Percentiles rank a stretch among this genome's conserved stretches.
phyloP scores from a whole-genome alignment of 2,329 filamentous ascomycete species.

The Ceratocystis cubensis region DNA sequence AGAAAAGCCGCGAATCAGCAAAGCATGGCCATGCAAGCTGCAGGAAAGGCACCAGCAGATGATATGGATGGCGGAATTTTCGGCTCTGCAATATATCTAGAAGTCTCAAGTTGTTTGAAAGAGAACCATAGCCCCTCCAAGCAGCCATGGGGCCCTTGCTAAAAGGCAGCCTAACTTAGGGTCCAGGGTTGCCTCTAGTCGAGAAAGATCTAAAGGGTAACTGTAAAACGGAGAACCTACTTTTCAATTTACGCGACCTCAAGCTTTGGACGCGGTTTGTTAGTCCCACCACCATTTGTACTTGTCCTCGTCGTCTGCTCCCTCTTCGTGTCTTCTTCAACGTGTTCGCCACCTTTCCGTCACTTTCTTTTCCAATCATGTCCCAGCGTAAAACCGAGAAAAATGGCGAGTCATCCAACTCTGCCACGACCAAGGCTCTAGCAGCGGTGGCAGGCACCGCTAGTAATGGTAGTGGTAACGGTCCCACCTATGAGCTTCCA shows the following conservation, averaged over 20 bases:
- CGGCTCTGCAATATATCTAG: background rate
- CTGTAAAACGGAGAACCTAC: background rate
- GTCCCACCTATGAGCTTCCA: constrained; percentile 59
- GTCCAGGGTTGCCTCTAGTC: background rate
- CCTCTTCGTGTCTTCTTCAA: background rate
- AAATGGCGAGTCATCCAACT: constrained; percentile 48
- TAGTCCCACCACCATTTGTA: background rate
- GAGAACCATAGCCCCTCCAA: background rate
- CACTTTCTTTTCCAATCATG: constrained; percentile 29
- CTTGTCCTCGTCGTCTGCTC: too few relatives aligned
- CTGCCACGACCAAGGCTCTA: constrained; percentile 45
- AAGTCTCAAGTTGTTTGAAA: background rate
- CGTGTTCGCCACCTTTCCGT: background rate
- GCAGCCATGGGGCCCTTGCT: background rate
- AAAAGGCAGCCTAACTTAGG: background rate
- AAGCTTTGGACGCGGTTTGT: background rate
- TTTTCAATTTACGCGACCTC: constrained; percentile 17
- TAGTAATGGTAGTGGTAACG: constrained; percentile 35
- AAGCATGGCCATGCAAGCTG: background rate
- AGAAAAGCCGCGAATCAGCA: background rate
- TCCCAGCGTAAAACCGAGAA: constrained; percentile 39
- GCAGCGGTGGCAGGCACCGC: constrained; percentile 39
- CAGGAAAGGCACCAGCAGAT: background rate
- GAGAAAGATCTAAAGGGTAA: background rate
- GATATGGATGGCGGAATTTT: background rate